Conservation (phyloP, 192 early-diverging fungal genomes). For the Geranomyces michiganensis region DNA sequence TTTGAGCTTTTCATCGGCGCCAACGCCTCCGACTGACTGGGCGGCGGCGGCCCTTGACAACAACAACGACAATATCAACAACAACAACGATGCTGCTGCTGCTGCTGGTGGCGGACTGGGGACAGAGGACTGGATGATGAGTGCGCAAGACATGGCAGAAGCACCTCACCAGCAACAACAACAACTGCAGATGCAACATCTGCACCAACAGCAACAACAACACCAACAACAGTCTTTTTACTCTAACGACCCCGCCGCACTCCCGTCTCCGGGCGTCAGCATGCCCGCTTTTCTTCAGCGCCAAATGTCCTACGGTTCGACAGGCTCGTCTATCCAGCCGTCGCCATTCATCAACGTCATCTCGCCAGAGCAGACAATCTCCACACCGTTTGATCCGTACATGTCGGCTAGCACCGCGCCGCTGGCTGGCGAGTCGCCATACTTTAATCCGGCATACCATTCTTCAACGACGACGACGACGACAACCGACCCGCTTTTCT, state of each 20-base stretch:
- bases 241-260: not conserved
- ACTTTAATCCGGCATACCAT: not conserved
- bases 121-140: not conserved
- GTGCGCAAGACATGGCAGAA: not conserved
- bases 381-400: constrained; percentile 12
- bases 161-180: not conserved
- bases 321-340: constrained; percentile 5
- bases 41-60: too few species aligned
- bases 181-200: not conserved
- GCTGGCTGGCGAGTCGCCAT: not conserved
- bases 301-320: not conserved
- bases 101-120: too few species aligned
- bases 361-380: constrained; percentile 15
- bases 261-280: not conserved
- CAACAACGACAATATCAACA: too few species aligned
- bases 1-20: too few species aligned
- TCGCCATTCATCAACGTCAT: constrained; percentile 23
- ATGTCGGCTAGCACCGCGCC: constrained; percentile 1
- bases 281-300: not conserved
- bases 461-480: not conserved
- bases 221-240: not conserved
- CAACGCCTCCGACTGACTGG: too few species aligned
- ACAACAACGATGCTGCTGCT: too few species aligned
- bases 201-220: not conserved
- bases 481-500: constrained; percentile 8